Base-by-base conservation (phyloP, 768 basidiomycete genomes). In the Floccularia luteovirens region DNA sequence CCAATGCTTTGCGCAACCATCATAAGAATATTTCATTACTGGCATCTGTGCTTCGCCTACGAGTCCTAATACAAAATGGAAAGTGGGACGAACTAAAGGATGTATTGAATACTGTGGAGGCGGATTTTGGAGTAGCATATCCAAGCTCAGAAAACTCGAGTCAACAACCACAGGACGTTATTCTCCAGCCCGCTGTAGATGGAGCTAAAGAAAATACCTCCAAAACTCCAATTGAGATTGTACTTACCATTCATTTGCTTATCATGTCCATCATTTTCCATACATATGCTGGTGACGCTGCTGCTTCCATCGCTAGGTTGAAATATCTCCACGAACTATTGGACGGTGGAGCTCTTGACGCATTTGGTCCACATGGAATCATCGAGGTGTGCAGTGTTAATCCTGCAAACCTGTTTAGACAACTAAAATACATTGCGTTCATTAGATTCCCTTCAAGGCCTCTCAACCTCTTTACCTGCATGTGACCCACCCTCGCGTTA, bases 401-500 rank as follows among this genome's bases (percentile, higher is more conserved):
- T n/a, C n/a, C 34, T 43, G 27, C 40, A 40, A 42, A 24, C 38
- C 27, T 28, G 12, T 19, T 14, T 35, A 24, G 38, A 28, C 33
- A 38, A 22, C 45, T 8, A n/a, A 31, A 12, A 20, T 64, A 55
- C 53, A 27, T 14, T 43, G 13, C 42, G n/a, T 31, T 66, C 4
- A 43, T 47, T n/a, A n/a, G n/a, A 54, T 68, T 23, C 57, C 57
- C 3, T 56, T 68, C 31, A 45, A 65, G 0, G 40, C 57, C 3
- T 58, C 67, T 3, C 63, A 65, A 11, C 65, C 79, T 2, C 59
- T 87, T 0, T 56, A 62, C 32, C 50, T 87, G 4, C 75, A 75
- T 30, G 68, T 70, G 2, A 86, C 84, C 5, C 83, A 86, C 48
- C 84, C 86, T 0, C 72, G 79, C 3, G 57, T 81, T 2, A 48